Evolutionary conservation across 257 asterid species (phyloP), one percentile per base, ranked within the genome.

Genomic region (Ophiorrhiza pumila): DNA sequence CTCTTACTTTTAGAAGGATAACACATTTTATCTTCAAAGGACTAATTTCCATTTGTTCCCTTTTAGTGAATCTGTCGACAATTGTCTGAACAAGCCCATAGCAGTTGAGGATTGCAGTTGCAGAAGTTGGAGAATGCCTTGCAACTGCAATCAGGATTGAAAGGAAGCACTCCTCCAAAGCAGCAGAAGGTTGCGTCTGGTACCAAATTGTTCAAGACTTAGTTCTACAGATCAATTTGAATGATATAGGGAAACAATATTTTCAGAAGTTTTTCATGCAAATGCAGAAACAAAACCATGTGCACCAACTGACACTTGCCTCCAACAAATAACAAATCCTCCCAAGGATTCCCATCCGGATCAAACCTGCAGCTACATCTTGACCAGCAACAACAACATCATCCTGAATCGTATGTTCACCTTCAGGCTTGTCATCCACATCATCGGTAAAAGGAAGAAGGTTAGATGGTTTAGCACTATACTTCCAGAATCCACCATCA

Each of bases 401-500:
- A 82, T 90, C 98, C 80, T 87, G 87, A 79, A 95, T 95, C 60
- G 99, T 90, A 63, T 53, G 86, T 75, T 85, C 97, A 55, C 78
- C 87, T 83, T 85, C 97, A 75, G 79, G 64, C 69, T 80, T 74
- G 39, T 85, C 85, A 72, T 69, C 83, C 69, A 65, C 68, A 71
- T 80, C 91, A 73, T 67, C 83, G 32, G 67, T 77, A 46, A 73
- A 80, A 76, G 61, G 75, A 80, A 84, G 65, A 71, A 92, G 83
- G 80, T 90, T 95, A 65, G 96, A 84, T 69, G 96, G 91, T 71
- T 92, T 95, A 32, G 94, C 73, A 75, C 83, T 95, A 82, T 92
- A 95, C 93, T 95, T 95, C 99, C 99, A 95, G 82, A 89, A 92
- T 72, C 99, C 97, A 80, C 99, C 99, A 57, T 85, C 87, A 73